phyloP scores from a whole-genome alignment of 371 early-diverging fungal genomes.

The Mortierella sp. region DNA sequence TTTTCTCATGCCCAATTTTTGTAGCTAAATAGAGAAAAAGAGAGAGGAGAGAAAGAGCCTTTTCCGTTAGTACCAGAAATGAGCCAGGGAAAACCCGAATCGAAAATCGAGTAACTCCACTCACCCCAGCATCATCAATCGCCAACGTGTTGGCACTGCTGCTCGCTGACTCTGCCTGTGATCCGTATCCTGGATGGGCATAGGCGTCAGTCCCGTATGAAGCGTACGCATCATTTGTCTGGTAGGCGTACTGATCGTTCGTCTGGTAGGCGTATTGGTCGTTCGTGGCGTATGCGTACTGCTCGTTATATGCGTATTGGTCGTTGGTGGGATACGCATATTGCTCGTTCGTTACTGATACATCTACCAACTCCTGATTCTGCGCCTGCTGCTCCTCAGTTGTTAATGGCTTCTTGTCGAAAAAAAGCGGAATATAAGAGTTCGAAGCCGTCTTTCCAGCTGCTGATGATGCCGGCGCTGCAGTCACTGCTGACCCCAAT shows the following conservation, averaged over 20 bases:
- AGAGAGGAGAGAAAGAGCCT: too few relatives aligned
- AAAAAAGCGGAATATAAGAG: conserved; percentile 45
- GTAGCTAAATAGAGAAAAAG: conserved; percentile 49
- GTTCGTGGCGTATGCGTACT: conserved; percentile 41
- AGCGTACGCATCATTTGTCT: conserved; percentile 13
- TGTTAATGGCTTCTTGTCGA: conserved; percentile 49
- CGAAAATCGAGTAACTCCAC: conserved; percentile 2
- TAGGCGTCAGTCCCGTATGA: conserved; percentile 13
- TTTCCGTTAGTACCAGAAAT: too few relatives aligned
- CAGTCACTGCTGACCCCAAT: conserved; percentile 36
- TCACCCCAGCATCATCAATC: conserved; percentile 61
- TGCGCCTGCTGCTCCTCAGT: conserved; percentile 38
- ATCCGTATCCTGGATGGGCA: not conserved
- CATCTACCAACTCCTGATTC: conserved; percentile 20
- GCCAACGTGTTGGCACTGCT: conserved; percentile 26
- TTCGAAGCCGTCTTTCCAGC: conserved; percentile 37
- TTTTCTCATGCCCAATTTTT: conserved; percentile 61
- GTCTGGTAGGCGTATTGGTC: conserved; percentile 43
- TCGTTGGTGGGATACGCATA: conserved; percentile 49
- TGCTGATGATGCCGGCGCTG: conserved; percentile 1
- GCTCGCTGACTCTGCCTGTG: conserved; percentile 3
- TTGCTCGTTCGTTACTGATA: conserved; percentile 41
- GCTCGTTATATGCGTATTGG: conserved; percentile 49
- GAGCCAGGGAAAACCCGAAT: not conserved
- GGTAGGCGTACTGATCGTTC: conserved; percentile 38